Evolutionary conservation across 345 rosid species (phyloP).

Genomic region (Pugionium dolabratum): DNA sequence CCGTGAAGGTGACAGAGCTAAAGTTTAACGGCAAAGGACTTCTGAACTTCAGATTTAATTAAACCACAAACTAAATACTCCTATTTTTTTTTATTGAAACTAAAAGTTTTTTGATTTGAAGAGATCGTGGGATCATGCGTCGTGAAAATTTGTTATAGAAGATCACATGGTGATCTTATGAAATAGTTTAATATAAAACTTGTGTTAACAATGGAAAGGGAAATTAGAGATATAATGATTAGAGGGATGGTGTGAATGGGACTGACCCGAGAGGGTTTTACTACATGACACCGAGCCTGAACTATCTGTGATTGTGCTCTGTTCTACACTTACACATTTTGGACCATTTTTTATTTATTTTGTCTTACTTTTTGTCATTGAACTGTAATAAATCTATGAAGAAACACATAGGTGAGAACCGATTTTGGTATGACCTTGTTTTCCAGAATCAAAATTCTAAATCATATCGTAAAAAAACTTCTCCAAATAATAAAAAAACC

Average conservation of each 20-base stretch:
- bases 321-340: slow-evolving; percentile 31
- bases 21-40: slow-evolving; percentile 1
- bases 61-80: not conserved
- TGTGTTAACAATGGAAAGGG: slow-evolving; percentile 1
- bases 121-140: slow-evolving; percentile 39
- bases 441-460: no score
- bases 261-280: slow-evolving; percentile 21
- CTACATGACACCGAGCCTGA: slow-evolving; percentile 39
- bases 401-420: no score
- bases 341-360: not conserved
- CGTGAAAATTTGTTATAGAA: slow-evolving; percentile 27
- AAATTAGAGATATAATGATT: slow-evolving; percentile 29
- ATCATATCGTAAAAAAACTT: no score
- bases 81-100: no score
- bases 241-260: slow-evolving; percentile 27
- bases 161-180: slow-evolving; percentile 26
- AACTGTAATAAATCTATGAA: no score
- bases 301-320: slow-evolving; percentile 43
- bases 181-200: not conserved
- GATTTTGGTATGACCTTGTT: no score
- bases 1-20: slow-evolving; percentile 27
- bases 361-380: not conserved
- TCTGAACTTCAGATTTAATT: no score
- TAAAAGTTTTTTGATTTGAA: not conserved
- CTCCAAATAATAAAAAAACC: no score